A percentile compares a stretch with the other conserved stretches of the same genome.
These are phyloP conservation scores for Comarum palustre DNA, from an alignment of 306 rosid genomes.

Conservation along the genomic window DNA sequence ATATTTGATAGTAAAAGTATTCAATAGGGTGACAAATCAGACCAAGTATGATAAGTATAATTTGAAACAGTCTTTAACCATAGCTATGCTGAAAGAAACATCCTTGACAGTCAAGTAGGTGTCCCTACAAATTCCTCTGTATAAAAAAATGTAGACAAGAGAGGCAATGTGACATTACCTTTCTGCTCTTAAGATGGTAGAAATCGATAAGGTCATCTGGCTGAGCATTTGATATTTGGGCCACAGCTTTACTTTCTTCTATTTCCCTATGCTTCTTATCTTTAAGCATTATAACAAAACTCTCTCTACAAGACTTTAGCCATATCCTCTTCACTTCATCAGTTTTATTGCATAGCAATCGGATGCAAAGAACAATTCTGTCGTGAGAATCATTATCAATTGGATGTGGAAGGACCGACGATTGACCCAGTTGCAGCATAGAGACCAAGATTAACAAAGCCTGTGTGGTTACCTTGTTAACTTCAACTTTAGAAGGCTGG, in stretches of 20 bases:
- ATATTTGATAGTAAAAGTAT: neutral
- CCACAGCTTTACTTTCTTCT: constrained; percentile 79
- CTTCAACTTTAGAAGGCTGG: constrained; percentile 80
- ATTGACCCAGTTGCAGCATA: constrained; percentile 87
- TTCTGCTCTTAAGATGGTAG: constrained; percentile 96
- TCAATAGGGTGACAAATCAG: neutral
- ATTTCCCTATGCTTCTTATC: constrained; percentile 84
- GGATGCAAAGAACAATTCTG: constrained; percentile 77
- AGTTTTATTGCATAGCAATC: constrained; percentile 70
- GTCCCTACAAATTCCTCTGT: neutral
- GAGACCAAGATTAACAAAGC: constrained; percentile 79
- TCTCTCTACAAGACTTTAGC: constrained; percentile 83
- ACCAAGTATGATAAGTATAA: neutral
- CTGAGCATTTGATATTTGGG: constrained; percentile 84
- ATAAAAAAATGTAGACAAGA: neutral
- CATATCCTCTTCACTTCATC: constrained; percentile 77
- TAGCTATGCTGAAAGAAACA: neutral
- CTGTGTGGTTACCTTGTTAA: constrained; percentile 60
- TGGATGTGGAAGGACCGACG: constrained; percentile 80
- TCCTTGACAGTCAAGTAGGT: neutral
- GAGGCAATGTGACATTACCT: constrained; percentile 40
- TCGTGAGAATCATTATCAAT: constrained; percentile 86
- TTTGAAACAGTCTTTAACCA: neutral
- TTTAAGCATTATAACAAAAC: constrained; percentile 91
- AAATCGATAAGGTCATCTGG: constrained; percentile 98